Evolutionary conservation across 2,329 filamentous ascomycete species (phyloP), one percentile per base, ranked within the genome.

Genomic region (Fusarium transvaalense): DNA sequence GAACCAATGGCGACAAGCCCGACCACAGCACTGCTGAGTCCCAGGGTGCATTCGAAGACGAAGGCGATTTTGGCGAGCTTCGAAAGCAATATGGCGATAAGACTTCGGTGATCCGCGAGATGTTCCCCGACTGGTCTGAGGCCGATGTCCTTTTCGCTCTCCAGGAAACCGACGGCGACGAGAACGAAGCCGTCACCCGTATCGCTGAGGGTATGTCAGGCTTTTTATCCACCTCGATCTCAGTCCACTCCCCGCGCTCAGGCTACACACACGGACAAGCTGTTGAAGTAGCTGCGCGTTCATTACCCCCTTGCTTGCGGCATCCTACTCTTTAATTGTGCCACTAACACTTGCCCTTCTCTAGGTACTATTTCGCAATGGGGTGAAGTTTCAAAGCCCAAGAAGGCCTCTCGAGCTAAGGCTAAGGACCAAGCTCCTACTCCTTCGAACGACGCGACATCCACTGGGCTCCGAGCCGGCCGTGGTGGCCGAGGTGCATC

Each of bases 121-220:
- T 98, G 83, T 97, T 97, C 84, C 89, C 93, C 63, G 91, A 94
- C 81, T 98, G 95, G 96, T 95, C 94, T 74, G 93, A 97, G 77
- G 93, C 94, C 80, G 95, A 98, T 80, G 89, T 98, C 69, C 89
- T 98, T 69, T 96, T 96, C 79, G 94, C 94, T 66, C 86, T 99
- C 63, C 89, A 97, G 80, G 96, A 99, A 84, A 91, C 91, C 58
- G 88, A 92, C 75, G 92, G 92, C 75, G 92, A 96, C 80, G 85
- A 93, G 75, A 87, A 91, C 73, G 82, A 88, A 74, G 89, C 92
- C 71, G 91, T 92, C 77, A 89, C 91, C 75, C 89, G 90, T 80
- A 95, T 96, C 79, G 89, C 90, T 74, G 91, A 94, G 81, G 92
- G 92, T 94, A 84, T 65, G 78, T 78, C 52, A 66, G 57, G 54